phyloP scores from a whole-genome alignment of 768 basidiomycete species.

The Hydnomerulius pinastri region DNA sequence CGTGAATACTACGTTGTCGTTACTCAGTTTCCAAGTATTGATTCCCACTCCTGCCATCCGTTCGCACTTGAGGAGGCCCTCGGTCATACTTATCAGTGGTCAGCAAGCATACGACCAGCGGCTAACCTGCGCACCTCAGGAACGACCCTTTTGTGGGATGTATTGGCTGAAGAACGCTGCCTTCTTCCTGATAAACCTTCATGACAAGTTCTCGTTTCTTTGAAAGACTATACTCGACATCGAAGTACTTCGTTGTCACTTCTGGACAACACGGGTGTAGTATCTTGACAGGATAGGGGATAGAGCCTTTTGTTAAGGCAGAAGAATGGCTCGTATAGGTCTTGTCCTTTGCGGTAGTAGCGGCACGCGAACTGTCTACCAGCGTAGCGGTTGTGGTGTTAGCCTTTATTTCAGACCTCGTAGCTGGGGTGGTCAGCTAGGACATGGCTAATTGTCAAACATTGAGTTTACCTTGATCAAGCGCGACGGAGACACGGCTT shows the following conservation, averaged over 20 bases:
- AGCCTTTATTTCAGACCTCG: background rate
- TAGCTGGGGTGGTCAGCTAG: background rate
- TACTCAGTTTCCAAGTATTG: slow-evolving; percentile 4
- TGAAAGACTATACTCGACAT: background rate
- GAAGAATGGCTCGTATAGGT: too few species aligned
- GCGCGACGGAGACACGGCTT: background rate
- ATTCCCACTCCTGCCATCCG: background rate
- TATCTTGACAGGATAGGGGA: background rate
- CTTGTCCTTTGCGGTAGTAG: background rate
- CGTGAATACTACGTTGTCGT: background rate
- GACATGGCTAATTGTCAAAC: background rate
- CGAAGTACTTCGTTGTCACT: slow-evolving; percentile 5
- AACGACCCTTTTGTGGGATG: background rate
- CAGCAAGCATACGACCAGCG: background rate
- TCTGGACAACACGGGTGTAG: background rate
- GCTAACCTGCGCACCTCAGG: background rate
- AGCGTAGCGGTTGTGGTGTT: background rate
- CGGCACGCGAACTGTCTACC: background rate
- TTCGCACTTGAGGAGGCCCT: background rate
- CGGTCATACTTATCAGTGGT: background rate
- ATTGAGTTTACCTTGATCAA: background rate
- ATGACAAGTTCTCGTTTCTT: slow-evolving; percentile 1
- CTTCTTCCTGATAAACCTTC: background rate
- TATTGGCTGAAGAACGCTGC: background rate
- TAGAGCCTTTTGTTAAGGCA: background rate